Evolutionary conservation across 1,284 basidiomycete genomes (phyloP).

Genomic region (Mixia osmundae): DNA sequence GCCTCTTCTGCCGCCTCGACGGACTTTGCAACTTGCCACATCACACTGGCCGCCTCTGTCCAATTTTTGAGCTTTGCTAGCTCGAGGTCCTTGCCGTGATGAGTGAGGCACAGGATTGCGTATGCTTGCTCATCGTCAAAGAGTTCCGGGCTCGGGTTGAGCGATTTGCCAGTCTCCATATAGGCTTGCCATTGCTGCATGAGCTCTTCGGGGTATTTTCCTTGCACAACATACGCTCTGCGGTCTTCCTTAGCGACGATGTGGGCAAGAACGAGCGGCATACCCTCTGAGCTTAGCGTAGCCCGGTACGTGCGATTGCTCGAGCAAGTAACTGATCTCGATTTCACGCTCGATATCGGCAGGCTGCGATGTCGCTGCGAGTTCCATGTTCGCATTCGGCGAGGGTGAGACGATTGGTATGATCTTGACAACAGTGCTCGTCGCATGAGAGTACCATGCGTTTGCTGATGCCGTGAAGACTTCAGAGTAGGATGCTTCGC

Average conservation of each 20-base stretch:
- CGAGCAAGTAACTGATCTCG: constrained; percentile 55
- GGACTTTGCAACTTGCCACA: constrained; percentile 66
- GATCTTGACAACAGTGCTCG: constrained; percentile 52
- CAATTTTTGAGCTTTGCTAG: constrained; percentile 38
- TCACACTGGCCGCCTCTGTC: constrained; percentile 62
- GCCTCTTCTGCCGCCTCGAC: constrained; percentile 53
- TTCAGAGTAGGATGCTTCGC: constrained; percentile 90
- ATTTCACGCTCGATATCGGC: constrained; percentile 69
- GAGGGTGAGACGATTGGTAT: constrained; percentile 30
- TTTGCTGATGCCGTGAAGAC: constrained; percentile 49
- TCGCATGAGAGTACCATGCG: background rate
- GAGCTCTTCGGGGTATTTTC: constrained; percentile 52
- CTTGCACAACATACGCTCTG: constrained; percentile 56
- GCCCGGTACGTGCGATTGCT: no score
- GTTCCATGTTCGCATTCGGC: background rate
- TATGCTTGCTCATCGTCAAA: constrained; percentile 55
- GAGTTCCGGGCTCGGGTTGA: constrained; percentile 30
- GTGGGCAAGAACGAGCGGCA: constrained; percentile 11
- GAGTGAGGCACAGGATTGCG: constrained; percentile 62
- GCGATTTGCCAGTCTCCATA: constrained; percentile 22
- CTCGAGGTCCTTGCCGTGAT: constrained; percentile 77
- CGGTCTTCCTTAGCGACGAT: background rate
- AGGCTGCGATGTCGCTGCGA: constrained; percentile 21
- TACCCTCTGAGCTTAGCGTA: constrained; percentile 51
- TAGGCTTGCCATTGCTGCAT: constrained; percentile 72